Percentiles rank a stretch among this genome's conserved stretches.
Evolutionary conservation across 345 rosid genomes (phyloP).

Genomic region (Laguncularia racemosa): DNA sequence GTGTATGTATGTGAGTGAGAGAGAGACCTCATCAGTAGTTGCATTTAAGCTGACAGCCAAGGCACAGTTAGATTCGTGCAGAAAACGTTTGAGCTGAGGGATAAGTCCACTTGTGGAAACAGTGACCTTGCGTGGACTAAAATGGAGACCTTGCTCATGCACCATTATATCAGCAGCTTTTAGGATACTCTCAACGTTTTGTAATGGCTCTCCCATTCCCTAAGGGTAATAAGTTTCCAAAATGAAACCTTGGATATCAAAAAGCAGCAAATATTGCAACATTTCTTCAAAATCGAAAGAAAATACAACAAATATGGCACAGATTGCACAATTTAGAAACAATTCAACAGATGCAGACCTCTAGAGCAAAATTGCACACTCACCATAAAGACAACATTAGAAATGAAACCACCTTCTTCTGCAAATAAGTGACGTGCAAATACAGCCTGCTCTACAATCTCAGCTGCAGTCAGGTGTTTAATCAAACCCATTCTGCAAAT

Average conservation of each 20-base stretch:
- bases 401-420: conserved; percentile 56
- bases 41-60: conserved; percentile 96
- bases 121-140: conserved; percentile 92
- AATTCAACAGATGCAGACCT: not conserved
- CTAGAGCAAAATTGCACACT: conserved; percentile 7
- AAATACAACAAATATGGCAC: too few relatives aligned
- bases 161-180: conserved; percentile 83
- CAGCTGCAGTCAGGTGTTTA: conserved; percentile 80
- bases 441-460: conserved; percentile 88
- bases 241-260: not conserved
- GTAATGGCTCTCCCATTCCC: conserved; percentile 99
- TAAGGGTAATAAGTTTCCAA: conserved; percentile 13
- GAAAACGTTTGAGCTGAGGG: conserved; percentile 82
- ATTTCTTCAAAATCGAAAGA: too few relatives aligned
- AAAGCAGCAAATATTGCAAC: not conserved
- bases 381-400: conserved; percentile 95
- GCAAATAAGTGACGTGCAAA: conserved; percentile 57
- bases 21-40: conserved; percentile 84
- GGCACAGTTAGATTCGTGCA: conserved; percentile 68
- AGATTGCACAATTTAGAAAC: not conserved
- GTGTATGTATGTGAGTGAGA: not conserved
- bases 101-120: conserved; percentile 93
- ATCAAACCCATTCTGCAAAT: conserved; percentile 75
- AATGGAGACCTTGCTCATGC: conserved; percentile 86
- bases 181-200: conserved; percentile 70